Percentiles rank a stretch among this genome's conserved stretches.
phyloP scores from a whole-genome alignment of 768 basidiomycete genomes.

The Porpolomopsis calyptriformis region DNA sequence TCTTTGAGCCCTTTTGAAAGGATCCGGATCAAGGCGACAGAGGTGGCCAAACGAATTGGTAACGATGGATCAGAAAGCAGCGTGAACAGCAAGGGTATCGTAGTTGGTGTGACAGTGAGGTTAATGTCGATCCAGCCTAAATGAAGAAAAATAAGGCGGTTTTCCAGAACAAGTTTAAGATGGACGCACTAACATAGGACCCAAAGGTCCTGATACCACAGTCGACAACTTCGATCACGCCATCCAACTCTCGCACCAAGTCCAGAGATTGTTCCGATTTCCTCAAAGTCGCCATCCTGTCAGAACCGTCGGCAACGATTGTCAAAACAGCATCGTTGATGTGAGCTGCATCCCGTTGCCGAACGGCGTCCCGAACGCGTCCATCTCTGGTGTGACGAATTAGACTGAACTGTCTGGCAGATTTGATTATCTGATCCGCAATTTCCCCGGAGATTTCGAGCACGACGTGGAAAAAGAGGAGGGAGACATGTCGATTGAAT shows the following conservation, averaged over 20 bases:
- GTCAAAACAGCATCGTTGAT: constrained; percentile 85
- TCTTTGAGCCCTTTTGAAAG: constrained; percentile 92
- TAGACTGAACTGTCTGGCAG: constrained; percentile 62
- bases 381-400: constrained; percentile 73
- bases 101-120: constrained; percentile 83
- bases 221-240: constrained; percentile 71
- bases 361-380: constrained; percentile 78
- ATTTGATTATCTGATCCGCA: constrained; percentile 89
- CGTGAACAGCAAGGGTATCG: constrained; percentile 75
- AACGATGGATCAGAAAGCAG: constrained; percentile 70
- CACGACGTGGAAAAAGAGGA: constrained; percentile 85
- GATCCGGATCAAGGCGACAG: constrained; percentile 69
- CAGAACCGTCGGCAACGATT: constrained; percentile 62
- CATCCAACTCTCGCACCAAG: constrained; percentile 43
- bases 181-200: constrained; percentile 81
- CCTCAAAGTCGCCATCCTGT: constrained; percentile 42
- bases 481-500: constrained; percentile 76
- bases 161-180: background rate
- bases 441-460: constrained; percentile 95
- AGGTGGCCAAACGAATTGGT: constrained; percentile 75
- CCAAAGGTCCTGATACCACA: constrained; percentile 89
- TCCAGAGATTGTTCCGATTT: constrained; percentile 33
- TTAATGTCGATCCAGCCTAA: constrained; percentile 98
- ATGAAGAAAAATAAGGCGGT: background rate
- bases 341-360: constrained; percentile 76